These are phyloP conservation scores for Tylopilus balloui DNA, from an alignment of 768 basidiomycete genomes.

Conservation along the genomic window DNA sequence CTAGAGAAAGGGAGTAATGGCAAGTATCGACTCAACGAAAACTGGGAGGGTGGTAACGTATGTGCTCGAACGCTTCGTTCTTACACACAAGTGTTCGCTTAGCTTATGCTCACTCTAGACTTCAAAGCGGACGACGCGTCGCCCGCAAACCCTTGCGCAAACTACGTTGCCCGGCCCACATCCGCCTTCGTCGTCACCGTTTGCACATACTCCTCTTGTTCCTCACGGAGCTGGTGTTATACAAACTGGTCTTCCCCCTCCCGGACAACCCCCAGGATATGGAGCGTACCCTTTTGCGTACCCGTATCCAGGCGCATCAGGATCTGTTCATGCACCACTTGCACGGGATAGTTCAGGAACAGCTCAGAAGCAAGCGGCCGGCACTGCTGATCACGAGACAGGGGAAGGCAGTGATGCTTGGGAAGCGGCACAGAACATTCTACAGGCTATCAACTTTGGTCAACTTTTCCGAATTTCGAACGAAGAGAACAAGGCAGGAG, in stretches of 20 bases:
- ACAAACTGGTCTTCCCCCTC: slow-evolving; percentile 34
- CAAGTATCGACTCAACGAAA: slow-evolving; percentile 69
- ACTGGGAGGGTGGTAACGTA: slow-evolving; percentile 81
- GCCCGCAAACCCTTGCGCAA: slow-evolving; percentile 55
- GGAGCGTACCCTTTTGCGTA: slow-evolving; percentile 39
- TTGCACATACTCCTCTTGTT: slow-evolving; percentile 52
- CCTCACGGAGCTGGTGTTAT: slow-evolving; percentile 30
- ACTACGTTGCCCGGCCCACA: slow-evolving; percentile 29
- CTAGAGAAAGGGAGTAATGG: slow-evolving; percentile 71
- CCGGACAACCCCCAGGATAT: slow-evolving; percentile 33
- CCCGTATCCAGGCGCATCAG: slow-evolving; percentile 23
- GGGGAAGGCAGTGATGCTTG: slow-evolving; percentile 58
- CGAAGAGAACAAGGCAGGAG: slow-evolving; percentile 22
- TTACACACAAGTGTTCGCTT: slow-evolving; percentile 1
- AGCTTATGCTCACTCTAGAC: slow-evolving; percentile 43
- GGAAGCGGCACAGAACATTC: slow-evolving; percentile 73
- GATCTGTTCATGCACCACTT: not conserved
- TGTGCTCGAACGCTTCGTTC: slow-evolving; percentile 26
- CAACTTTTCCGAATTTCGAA: slow-evolving; percentile 41
- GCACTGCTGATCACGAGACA: slow-evolving; percentile 27
- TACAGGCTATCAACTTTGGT: slow-evolving; percentile 73
- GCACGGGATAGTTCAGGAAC: slow-evolving; percentile 1
- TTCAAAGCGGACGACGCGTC: slow-evolving; percentile 70
- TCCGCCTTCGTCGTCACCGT: slow-evolving; percentile 43
- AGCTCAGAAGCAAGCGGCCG: slow-evolving; percentile 12